A percentile compares a stretch with the other conserved stretches of the same genome.
phyloP scores from a whole-genome alignment of 2,329 filamentous ascomycete genomes.

The Sordariomycetes sp. region DNA sequence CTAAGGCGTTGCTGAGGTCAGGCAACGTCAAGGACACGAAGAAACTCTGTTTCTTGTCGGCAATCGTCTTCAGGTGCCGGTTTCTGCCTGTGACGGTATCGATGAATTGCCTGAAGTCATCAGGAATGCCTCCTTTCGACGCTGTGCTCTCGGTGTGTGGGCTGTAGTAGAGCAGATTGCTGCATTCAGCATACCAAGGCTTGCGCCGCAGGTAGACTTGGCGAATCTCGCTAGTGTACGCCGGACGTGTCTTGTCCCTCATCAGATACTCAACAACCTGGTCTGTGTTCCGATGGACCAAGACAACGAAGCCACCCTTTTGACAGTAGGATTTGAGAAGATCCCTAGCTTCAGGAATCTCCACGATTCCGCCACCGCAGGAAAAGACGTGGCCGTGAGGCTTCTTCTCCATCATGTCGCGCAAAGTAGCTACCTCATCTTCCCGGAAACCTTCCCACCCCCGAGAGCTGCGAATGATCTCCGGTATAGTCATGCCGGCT shows the following conservation, averaged over 20 bases:
- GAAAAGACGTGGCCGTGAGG: constrained; percentile 75
- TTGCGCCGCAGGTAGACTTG: constrained; percentile 83
- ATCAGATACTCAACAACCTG: constrained; percentile 83
- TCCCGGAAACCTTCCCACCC: constrained; percentile 88
- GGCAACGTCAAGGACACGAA: constrained; percentile 88
- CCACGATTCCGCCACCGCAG: constrained; percentile 89
- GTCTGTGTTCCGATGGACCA: constrained; percentile 80
- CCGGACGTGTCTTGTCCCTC: constrained; percentile 81
- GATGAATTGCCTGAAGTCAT: constrained; percentile 27
- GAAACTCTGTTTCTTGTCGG: constrained; percentile 63
- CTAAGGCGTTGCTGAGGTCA: constrained; percentile 53
- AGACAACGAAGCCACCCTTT: constrained; percentile 72
- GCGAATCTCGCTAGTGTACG: constrained; percentile 88
- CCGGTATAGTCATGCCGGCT: constrained; percentile 68
- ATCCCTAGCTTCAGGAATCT: constrained; percentile 70
- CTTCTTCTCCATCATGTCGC: constrained; percentile 65
- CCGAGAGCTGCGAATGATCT: constrained; percentile 61
- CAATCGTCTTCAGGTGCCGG: constrained; percentile 35
- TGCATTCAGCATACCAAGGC: constrained; percentile 85
- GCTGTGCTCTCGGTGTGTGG: constrained; percentile 38
- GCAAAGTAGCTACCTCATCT: constrained; percentile 67
- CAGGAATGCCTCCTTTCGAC: constrained; percentile 14
- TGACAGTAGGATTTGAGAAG: constrained; percentile 65
- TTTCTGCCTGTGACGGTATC: constrained; percentile 25
- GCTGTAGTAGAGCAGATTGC: constrained; percentile 89